phyloP scores from a whole-genome alignment of 768 basidiomycete genomes.

The Tricholoma flavovirens region DNA sequence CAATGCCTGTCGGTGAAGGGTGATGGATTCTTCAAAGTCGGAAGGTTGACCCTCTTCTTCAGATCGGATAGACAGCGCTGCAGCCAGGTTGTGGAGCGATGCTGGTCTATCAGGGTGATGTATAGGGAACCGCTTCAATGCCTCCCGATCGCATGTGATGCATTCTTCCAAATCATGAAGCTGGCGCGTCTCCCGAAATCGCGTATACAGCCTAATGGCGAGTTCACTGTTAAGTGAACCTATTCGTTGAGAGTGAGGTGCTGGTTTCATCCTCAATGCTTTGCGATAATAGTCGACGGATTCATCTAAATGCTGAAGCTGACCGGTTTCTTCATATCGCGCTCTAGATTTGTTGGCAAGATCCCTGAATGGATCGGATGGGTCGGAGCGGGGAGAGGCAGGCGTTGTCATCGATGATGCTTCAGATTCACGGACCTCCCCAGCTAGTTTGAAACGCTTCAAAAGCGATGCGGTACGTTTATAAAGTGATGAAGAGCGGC shows the following conservation, averaged over 20 bases:
- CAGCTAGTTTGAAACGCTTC: neutral
- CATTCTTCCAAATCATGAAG: neutral
- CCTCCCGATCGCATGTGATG: neutral
- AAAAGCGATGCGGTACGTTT: neutral
- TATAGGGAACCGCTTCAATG: neutral
- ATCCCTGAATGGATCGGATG: neutral
- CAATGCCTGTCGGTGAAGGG: slow-evolving; percentile 6
- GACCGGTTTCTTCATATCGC: neutral
- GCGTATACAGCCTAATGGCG: neutral
- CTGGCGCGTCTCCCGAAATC: neutral
- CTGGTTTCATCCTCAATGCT: neutral
- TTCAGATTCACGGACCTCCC: neutral
- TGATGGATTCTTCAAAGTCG: slow-evolving; percentile 10
- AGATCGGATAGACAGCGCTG: neutral
- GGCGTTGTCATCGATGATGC: neutral
- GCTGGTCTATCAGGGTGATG: neutral
- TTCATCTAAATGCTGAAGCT: neutral
- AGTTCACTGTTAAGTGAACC: neutral
- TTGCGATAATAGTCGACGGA: neutral
- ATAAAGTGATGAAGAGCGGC: neutral
- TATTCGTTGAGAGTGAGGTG: neutral
- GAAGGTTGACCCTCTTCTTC: neutral
- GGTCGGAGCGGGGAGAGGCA: neutral
- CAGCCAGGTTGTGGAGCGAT: neutral
- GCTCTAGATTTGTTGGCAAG: neutral